phyloP scores from a whole-genome alignment of 1,284 basidiomycete species.

The Inonotus hispidus region DNA sequence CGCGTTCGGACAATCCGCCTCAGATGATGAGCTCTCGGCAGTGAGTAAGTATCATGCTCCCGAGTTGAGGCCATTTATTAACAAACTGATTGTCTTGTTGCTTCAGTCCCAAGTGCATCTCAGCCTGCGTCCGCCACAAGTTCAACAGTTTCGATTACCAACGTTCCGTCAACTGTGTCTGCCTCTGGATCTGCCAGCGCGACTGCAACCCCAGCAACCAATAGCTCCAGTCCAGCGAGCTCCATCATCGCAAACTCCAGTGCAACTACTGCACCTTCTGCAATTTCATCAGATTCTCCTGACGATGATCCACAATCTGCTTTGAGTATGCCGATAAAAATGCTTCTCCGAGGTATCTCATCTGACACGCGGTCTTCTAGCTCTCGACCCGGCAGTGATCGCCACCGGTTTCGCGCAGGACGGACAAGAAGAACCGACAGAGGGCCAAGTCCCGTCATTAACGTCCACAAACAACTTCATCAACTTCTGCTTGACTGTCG shows the following conservation, averaged over 20 bases:
- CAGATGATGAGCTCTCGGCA: background rate
- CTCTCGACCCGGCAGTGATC: slow-evolving; percentile 38
- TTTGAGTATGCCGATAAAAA: background rate
- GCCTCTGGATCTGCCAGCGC: background rate
- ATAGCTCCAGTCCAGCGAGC: no score
- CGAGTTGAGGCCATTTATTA: background rate
- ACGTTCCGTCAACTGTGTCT: background rate
- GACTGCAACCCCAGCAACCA: background rate
- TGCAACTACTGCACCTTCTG: background rate
- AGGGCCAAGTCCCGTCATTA: slow-evolving; percentile 41
- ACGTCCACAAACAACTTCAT: slow-evolving; percentile 57
- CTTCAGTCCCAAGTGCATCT: no score
- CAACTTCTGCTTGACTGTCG: slow-evolving; percentile 35
- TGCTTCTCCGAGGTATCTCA: background rate
- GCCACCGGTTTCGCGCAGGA: slow-evolving; percentile 37
- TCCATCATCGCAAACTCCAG: no score
- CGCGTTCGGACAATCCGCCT: background rate
- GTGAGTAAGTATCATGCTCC: background rate
- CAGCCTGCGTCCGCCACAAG: no score
- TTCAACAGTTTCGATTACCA: background rate
- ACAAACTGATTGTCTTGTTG: no score
- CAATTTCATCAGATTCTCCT: background rate
- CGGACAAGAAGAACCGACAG: slow-evolving; percentile 38
- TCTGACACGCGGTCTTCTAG: slow-evolving; percentile 27
- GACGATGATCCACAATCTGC: slow-evolving; percentile 1